Base-by-base conservation (phyloP, 75 land plant species). In the Adiantum capillusveneris region DNA sequence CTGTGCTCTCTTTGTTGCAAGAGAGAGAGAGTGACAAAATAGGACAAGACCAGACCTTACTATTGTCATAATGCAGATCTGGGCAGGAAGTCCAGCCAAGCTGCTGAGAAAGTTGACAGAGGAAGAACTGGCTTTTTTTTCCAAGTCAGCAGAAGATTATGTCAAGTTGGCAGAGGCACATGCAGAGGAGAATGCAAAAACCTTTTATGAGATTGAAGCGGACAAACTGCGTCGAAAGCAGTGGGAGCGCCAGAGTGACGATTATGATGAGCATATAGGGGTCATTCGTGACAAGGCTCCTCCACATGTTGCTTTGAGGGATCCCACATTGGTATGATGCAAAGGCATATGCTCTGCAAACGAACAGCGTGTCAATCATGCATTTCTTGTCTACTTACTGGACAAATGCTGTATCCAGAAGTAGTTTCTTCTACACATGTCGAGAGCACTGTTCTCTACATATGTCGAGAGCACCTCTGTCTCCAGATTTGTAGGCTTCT, bases 41-140 rank as follows among this genome's bases (percentile, higher is more conserved):
- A n/a, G n/a, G n/a, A n/a, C n/a, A n/a, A n/a, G n/a, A n/a, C n/a
- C n/a, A n/a, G n/a, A n/a, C n/a, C n/a, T n/a, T n/a, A n/a, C n/a
- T n/a, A n/a, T n/a, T n/a, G n/a, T n/a, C n/a, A n/a, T n/a, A n/a
- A n/a, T n/a, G n/a, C n/a, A n/a, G n/a, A 77, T 93, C 11, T 93
- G 98, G 98, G 98, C 81, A 52, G 98, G 98, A 11, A 86, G 76
- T 48, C 98, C 98, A 34, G 98, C 98, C 36, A 94, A 76, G 58
- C 88, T 94, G 53, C 79, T 89, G 61, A 81, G 98, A 72, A 83
- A 90, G 74, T 86, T 94, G 18, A 83, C 96, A 2, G 72, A 74
- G 6, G 96, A 86, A 63, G 98, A 94, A 76, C 69, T 69, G 14
- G 66, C 79, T 14, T 94, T 86, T 65, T 75, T 94, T 24, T 37